A percentile compares a stretch with the other conserved stretches of the same genome.
Conservation (phyloP, 2,329 filamentous ascomycete genomes). For the Aspergillus puulaauensis region DNA sequence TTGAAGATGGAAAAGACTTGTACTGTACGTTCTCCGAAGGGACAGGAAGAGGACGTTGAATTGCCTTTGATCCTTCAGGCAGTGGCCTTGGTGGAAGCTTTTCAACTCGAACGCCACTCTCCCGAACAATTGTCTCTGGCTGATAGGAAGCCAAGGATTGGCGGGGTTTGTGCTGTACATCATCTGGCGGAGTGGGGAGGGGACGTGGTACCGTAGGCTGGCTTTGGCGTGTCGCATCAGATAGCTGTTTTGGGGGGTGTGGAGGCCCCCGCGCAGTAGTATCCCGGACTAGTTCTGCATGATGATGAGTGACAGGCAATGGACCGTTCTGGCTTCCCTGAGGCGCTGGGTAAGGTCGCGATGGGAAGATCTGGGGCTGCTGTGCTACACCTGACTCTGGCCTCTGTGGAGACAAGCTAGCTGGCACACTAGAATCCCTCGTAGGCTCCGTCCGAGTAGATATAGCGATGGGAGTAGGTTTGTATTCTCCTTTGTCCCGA, state of each 20-base stretch:
- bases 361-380: neutral
- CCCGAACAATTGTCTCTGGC: constrained; percentile 5
- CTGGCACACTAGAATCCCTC: neutral
- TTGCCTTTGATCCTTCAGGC: neutral
- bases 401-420: neutral
- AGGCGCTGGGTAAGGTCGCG: neutral
- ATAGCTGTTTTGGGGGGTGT: neutral
- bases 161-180: neutral
- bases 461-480: neutral
- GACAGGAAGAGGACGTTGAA: neutral
- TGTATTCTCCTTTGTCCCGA: neutral
- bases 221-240: neutral
- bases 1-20: constrained; percentile 4
- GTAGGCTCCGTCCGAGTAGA: neutral
- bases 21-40: neutral
- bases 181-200: neutral
- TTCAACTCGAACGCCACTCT: neutral
- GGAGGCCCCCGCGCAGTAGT: neutral
- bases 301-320: neutral
- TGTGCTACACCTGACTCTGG: neutral
- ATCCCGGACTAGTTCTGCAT: neutral
- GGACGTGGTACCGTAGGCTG: constrained; percentile 1
- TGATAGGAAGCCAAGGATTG: neutral
- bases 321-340: neutral
- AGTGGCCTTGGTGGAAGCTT: neutral